Evolutionary conservation across 108 stramenopile genomes (phyloP).

Genomic region (Pseudonitzschia delicatissima): DNA sequence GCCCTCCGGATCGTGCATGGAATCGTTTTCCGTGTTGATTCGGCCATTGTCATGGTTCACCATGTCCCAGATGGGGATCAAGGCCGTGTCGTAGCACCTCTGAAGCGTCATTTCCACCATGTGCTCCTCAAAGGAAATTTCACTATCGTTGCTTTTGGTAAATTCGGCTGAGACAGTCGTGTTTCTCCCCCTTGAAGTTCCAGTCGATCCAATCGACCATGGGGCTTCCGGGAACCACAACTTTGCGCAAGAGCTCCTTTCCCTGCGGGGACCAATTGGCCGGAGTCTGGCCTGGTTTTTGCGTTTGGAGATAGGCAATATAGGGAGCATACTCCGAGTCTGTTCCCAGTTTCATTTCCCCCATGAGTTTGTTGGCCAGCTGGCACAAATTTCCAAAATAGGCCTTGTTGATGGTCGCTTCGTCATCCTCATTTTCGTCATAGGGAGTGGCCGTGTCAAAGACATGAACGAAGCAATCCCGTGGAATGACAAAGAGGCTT

Average conservation of each 20-base stretch:
- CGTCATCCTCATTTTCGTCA: background rate
- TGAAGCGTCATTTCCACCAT: conserved; percentile 8
- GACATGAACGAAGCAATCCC: background rate
- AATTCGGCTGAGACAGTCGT: too few relatives aligned
- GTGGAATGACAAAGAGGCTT: conserved; percentile 25
- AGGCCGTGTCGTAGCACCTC: conserved; percentile 18
- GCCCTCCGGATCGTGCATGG: conserved; percentile 1
- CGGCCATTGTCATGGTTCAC: conserved; percentile 47
- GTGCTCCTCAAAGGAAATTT: background rate
- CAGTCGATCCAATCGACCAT: conserved; percentile 15
- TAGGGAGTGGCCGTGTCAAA: background rate
- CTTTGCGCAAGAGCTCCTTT: conserved; percentile 34
- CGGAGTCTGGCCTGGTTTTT: conserved; percentile 36
- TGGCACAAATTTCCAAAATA: background rate
- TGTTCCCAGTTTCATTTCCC: conserved; percentile 23
- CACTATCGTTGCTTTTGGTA: too few relatives aligned
- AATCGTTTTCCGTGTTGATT: conserved; percentile 23
- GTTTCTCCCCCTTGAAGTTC: background rate
- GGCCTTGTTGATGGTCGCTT: too few relatives aligned
- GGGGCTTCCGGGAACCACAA: conserved; percentile 18
- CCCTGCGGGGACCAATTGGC: conserved; percentile 44
- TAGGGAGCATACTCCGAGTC: conserved; percentile 51
- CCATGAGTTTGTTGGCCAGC: background rate
- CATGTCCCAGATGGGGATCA: conserved; percentile 63
- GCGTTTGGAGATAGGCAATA: conserved; percentile 49